phyloP scores from a whole-genome alignment of 1,284 basidiomycete genomes.

The Moesziomyces globuligerus region DNA sequence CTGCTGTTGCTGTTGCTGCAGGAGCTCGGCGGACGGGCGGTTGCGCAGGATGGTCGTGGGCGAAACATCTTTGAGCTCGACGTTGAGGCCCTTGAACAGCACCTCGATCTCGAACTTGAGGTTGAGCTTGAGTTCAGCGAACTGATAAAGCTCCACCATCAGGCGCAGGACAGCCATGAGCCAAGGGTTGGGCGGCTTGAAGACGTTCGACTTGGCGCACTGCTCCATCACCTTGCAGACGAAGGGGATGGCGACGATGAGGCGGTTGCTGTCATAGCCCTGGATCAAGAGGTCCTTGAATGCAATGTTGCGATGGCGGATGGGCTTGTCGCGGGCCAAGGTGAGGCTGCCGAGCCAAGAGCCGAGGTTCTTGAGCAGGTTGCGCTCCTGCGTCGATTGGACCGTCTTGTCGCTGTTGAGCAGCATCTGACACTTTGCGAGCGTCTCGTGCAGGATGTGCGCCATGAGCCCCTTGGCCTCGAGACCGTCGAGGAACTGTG shows the following conservation, averaged over 20 bases:
- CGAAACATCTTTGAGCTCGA: conserved; percentile 87
- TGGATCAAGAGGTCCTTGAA: conserved; percentile 97
- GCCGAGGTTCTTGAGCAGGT: conserved; percentile 90
- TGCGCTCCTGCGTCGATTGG: conserved; percentile 82
- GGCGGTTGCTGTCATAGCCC: conserved; percentile 89
- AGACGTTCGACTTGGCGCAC: conserved; percentile 87
- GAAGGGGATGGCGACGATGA: conserved; percentile 96
- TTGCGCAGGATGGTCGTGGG: conserved; percentile 83
- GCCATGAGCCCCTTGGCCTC: conserved; percentile 48
- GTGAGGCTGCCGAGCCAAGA: conserved; percentile 95
- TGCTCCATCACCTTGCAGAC: conserved; percentile 97
- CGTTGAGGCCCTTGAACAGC: conserved; percentile 87
- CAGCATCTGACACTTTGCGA: conserved; percentile 79
- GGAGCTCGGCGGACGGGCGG: conserved; percentile 60
- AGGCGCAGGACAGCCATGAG: conserved; percentile 92
- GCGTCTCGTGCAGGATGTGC: conserved; percentile 91
- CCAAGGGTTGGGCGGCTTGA: conserved; percentile 98
- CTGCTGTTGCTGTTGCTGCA: conserved; percentile 43
- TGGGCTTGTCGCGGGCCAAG: conserved; percentile 87
- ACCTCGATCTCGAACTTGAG: conserved; percentile 99
- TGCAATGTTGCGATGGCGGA: conserved; percentile 90
- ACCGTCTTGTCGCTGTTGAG: conserved; percentile 93
- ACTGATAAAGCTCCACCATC: conserved; percentile 94
- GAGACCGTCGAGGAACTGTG: conserved; percentile 88
- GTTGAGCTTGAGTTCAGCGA: conserved; percentile 94